Percentiles rank a stretch among this genome's conserved stretches.
Conservation (phyloP, 345 rosid species). For the Linum tenue region DNA sequence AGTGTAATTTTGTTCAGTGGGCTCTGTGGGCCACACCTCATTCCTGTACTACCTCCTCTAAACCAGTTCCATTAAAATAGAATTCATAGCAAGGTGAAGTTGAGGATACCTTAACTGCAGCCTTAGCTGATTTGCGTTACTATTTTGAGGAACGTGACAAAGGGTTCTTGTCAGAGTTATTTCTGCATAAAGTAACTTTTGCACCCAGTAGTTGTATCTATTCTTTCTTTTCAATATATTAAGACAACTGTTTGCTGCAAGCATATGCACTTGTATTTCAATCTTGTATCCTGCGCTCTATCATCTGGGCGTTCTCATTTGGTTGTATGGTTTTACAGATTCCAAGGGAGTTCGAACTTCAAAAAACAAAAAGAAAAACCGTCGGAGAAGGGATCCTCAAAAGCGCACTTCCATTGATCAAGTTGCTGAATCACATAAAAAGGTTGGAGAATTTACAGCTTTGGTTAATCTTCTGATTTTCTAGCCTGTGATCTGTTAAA, state of each 20-base stretch:
- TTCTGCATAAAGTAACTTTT: background rate
- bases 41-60: too few species aligned
- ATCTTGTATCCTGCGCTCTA: background rate
- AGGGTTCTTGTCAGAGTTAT: background rate
- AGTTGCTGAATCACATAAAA: slow-evolving; percentile 3
- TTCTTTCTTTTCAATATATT: slow-evolving; percentile 2
- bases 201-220: background rate
- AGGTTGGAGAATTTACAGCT: slow-evolving; percentile 5
- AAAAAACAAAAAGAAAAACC: slow-evolving; percentile 59
- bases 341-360: slow-evolving; percentile 43
- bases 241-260: slow-evolving; percentile 1
- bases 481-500: background rate
- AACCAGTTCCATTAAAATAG: too few species aligned
- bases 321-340: slow-evolving; percentile 40
- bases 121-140: background rate
- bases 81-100: too few species aligned
- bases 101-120: too few species aligned
- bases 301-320: background rate
- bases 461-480: background rate
- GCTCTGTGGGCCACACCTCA: too few species aligned
- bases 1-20: too few species aligned
- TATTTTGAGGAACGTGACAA: too few species aligned
- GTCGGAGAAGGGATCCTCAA: slow-evolving; percentile 50
- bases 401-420: slow-evolving; percentile 25
- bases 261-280: background rate